Conservation (phyloP, 2,329 filamentous ascomycete species). For the Falciphora oryzae region DNA sequence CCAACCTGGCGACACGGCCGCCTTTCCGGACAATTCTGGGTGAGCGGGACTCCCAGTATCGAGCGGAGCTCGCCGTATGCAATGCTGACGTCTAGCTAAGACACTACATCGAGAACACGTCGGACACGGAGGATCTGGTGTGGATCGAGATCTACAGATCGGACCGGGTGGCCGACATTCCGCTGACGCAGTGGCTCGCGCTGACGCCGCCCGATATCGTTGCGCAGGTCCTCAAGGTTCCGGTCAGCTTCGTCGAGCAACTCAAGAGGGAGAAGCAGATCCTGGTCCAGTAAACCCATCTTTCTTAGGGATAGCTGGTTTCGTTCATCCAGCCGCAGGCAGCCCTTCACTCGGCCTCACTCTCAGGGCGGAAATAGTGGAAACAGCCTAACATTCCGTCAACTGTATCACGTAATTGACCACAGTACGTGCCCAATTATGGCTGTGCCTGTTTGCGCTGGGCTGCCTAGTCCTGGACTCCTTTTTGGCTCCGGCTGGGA, state of each 20-base stretch:
- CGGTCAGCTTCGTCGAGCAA: slow-evolving; percentile 47
- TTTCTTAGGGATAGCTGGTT: too few species aligned
- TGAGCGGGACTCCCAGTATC: slow-evolving; percentile 22
- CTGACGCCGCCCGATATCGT: slow-evolving; percentile 59
- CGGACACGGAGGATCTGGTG: slow-evolving; percentile 54
- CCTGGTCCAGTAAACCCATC: slow-evolving; percentile 27
- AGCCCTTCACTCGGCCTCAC: too few species aligned
- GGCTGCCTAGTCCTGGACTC: too few species aligned
- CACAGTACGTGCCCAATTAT: too few species aligned
- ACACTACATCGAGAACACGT: slow-evolving; percentile 66
- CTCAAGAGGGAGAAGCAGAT: slow-evolving; percentile 61
- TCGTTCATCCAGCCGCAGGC: too few species aligned
- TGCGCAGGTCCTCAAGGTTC: slow-evolving; percentile 53
- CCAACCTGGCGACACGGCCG: slow-evolving; percentile 59
- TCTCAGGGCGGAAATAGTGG: too few species aligned
- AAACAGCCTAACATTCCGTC: too few species aligned
- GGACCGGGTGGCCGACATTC: slow-evolving; percentile 60
- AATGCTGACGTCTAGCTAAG: slow-evolving; percentile 20
- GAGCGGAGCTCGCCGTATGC: neutral
- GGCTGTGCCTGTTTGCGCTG: too few species aligned
- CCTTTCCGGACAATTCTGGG: slow-evolving; percentile 60
- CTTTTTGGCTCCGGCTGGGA: too few species aligned
- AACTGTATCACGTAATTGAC: too few species aligned
- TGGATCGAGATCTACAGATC: slow-evolving; percentile 68
- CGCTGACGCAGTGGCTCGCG: slow-evolving; percentile 63